These are phyloP conservation scores for Rhizopogon salebrosus DNA, from an alignment of 768 basidiomycete species.

Conservation along the genomic window DNA sequence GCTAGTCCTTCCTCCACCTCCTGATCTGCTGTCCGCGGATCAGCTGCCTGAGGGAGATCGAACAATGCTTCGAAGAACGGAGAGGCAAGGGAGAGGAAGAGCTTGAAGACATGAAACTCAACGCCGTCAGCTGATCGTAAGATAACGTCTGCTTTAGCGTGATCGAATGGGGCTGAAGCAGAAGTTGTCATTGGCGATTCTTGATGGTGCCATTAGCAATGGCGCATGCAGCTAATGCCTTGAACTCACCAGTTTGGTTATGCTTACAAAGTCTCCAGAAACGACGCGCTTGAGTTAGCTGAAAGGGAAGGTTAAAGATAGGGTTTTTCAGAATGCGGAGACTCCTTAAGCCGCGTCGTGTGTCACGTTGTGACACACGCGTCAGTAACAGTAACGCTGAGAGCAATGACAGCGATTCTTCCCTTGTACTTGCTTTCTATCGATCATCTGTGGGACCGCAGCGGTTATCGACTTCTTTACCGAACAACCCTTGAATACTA, in stretches of 20 bases:
- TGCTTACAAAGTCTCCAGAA: not conserved
- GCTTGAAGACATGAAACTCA: conserved; percentile 22
- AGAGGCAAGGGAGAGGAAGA: conserved; percentile 23
- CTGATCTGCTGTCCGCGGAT: not conserved
- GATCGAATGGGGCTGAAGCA: conserved; percentile 3
- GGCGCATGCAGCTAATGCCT: not conserved
- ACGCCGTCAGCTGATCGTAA: conserved; percentile 16
- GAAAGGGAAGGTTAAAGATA: too few species aligned
- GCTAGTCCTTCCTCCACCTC: conserved; percentile 1
- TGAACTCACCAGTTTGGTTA: not conserved
- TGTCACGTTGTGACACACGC: not conserved
- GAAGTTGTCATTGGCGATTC: not conserved
- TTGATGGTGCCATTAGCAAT: not conserved
- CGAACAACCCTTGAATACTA: not conserved
- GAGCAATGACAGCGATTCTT: not conserved
- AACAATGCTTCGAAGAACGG: conserved; percentile 26
- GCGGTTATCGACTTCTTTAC: too few species aligned
- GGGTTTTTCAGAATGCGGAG: too few species aligned
- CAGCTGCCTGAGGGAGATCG: conserved; percentile 15
- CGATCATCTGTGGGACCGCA: too few species aligned
- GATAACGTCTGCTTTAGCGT: conserved; percentile 10
- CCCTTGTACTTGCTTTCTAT: too few species aligned
- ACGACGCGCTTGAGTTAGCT: too few species aligned
- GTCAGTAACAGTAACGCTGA: not conserved
- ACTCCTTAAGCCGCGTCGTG: too few species aligned